Evolutionary conservation across 2,329 filamentous ascomycete species (phyloP), one percentile per base, ranked within the genome.

Genomic region (Paraconiothyrium sp.): DNA sequence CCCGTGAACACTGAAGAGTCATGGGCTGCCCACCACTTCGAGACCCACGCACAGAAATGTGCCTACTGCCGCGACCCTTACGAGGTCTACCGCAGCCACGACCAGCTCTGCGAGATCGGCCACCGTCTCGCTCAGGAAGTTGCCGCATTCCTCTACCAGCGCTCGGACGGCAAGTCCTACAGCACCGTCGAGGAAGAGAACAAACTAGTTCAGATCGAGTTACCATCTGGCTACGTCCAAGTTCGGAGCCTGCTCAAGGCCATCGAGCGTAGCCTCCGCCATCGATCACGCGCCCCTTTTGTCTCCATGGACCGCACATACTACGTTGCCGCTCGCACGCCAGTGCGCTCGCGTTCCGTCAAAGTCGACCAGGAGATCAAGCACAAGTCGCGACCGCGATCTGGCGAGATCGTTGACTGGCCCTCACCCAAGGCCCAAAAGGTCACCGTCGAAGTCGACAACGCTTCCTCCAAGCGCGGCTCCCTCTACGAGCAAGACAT

Each of bases 1-100:
- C 79, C 80, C 32, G 70, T 80, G 41, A 79, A 76, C 61, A 69
- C 70, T 5, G 67, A 74, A 41, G 82, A 84, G 72, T 78, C 76
- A 63, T 83, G 81, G 81, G 78, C 79, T 1, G 70, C 81, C 58
- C 82, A 83, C 73, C 72, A 82, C 75, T 84, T 83, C 61, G 82
- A 84, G 67, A 75, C 72, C 61, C 83, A 84, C 72, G 81, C 81
- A 39, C 76, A 77, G 54, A 76, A 76, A 62, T 84, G 83, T 72
- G 70, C 65, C 48, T 72, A 76, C 61, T 84, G 83, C 78, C 72
- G 74, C 67, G 73, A 82, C 66, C 81, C 82, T 2, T 80, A 81
- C 63, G 73, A 80, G 37, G 79, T 80, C 59, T 76, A 80, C 75
- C 75, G 72, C 43, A 63, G 70, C 60, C 77, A 76, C 65, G 69